A percentile compares a stretch with the other conserved stretches of the same genome.
Conservation (phyloP, 371 early-diverging fungal species). For the Apophysomyces variabilis region DNA sequence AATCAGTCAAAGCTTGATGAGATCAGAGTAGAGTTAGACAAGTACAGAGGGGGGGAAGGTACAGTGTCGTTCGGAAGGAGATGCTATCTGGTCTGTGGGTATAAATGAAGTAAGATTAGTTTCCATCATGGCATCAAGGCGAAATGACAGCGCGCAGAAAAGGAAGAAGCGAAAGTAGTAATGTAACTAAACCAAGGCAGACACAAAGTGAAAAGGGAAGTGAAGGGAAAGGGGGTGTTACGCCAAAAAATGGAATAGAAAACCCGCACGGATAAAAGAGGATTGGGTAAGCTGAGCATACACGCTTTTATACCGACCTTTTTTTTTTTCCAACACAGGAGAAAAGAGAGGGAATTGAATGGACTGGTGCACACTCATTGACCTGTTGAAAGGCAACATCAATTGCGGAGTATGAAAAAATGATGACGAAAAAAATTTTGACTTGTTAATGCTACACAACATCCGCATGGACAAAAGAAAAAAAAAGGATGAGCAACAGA, state of each 20-base stretch:
- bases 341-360: conserved; percentile 2
- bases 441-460: background rate
- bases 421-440: too few species aligned
- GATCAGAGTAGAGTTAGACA: conserved; percentile 3
- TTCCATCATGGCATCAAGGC: background rate
- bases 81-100: background rate
- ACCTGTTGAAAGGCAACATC: background rate
- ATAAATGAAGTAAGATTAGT: background rate
- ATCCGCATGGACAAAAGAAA: background rate
- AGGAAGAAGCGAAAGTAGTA: background rate
- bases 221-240: background rate
- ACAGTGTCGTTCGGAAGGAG: background rate
- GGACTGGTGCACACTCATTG: background rate
- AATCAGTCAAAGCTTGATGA: background rate
- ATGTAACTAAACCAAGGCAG: background rate
- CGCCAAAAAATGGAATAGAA: background rate
- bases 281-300: conserved; percentile 9
- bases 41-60: background rate
- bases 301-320: conserved; percentile 10
- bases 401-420: too few species aligned
- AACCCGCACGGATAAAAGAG: conserved; percentile 7
- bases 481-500: background rate
- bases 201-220: background rate
- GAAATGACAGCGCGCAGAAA: background rate
- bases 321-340: conserved; percentile 6